Base-by-base conservation (phyloP, 1,284 basidiomycete genomes). In the Lentinula novae-zelandiae region DNA sequence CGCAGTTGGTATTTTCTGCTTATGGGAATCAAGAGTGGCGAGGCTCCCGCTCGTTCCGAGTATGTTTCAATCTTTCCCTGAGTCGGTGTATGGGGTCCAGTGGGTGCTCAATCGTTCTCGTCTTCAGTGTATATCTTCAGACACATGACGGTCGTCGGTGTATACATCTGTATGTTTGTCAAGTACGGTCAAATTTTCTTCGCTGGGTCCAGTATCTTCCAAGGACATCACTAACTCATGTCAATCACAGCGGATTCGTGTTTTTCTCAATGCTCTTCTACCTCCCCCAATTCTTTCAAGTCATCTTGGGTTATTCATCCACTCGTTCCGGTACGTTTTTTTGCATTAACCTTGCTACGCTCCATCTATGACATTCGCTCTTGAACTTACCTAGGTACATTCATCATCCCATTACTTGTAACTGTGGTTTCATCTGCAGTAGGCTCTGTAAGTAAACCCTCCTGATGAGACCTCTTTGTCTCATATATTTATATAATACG, bases 251-350 rank as follows among this genome's bases (percentile, higher is more conserved):
- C 52, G 80, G 84, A 10, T 82, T 85, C 65, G 77, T 85, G 7
- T 85, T 86, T 71, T 85, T 81, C 70, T 83, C 81, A 2, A 77
- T 82, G 2, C 66, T 86, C 9, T 87, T 82, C 67, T 87, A 89
- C 67, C 78, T 92, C 0, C 89, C 89, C 0, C 86, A 90, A 63
- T 92, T 84, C 71, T 89, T 90, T 70, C 90, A 92, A 72, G 82
- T 90, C 5, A 85, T 83, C 2, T 74, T 87, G 15, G 85, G 84
- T 1, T 86, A 80, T 63, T 79, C 81, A 7, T 83, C 89, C 0
- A 82, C 90, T 46, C 80, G 80, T 9, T 75, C 76, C 2, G 63
- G 20, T 63, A 52, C 10, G 48, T 20, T 33, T n/a, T 53, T 22
- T 5, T 15, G 34, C 6, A 20, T 27, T 7, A 15, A 48, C 5